Evolutionary conservation across 2,329 filamentous ascomycete genomes (phyloP), one percentile per base, ranked within the genome.

Genomic region (Clonostachys sp.): DNA sequence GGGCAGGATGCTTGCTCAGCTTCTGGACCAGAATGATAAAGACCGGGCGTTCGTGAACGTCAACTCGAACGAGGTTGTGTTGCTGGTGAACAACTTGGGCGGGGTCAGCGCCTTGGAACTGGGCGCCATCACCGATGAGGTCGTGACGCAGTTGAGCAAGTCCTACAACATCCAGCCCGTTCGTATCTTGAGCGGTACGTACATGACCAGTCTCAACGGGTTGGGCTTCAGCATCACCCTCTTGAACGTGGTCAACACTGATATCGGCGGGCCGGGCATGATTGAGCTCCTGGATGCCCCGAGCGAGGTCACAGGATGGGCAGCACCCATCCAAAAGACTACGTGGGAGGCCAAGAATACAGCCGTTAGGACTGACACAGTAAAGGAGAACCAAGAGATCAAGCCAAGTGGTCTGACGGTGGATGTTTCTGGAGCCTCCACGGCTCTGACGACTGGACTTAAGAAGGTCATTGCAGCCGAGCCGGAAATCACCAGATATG

Each of bases 151-250:
- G 66, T 71, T 90, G 41, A 71, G 70, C 36, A 65, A 66, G 43
- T 70, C 66, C 48, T 81, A 81, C 61, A 70, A 71, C 51, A 83
- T 89, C 58, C 74, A 70, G 34, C 85, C 86, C 1, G 78, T 81
- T 14, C 73, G 87, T 42, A 75, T 88, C 52, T 67, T 89, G 45
- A 74, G 77, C 44, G 87, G 87, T 33, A 87, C 85, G 0, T 90
- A 82, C 64, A 90, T 90, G 86, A 91, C 87, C 6, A 89, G 84
- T 52, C 69, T 91, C 50, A 89, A 91, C 61, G 86, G 85, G 0
- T 71, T 86, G 6, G 87, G 87, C 6, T 91, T 91, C 67, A 89
- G 84, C 62, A 81, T 90, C 55, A 80, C 81, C 7, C 64, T 91
- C 34, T 72, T 91, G 30, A 87, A 85, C 58, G 73, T 86, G 12